Evolutionary conservation across 108 stramenopile species (phyloP).

Genomic region (Skeletonema costatum): DNA sequence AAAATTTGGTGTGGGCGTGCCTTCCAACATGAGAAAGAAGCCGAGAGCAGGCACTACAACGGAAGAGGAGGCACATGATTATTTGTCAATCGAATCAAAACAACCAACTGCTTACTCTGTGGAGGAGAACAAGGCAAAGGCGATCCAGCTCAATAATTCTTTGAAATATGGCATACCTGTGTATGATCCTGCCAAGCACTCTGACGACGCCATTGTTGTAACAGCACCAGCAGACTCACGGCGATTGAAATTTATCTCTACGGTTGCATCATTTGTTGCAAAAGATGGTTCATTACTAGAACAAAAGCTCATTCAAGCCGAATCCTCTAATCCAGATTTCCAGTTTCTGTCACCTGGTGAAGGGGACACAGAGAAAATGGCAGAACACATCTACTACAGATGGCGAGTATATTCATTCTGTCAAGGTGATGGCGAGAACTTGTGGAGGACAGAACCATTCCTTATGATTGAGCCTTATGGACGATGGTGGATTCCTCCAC

Average conservation of each 20-base stretch:
- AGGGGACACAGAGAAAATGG: constrained; percentile 21
- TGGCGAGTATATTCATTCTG: constrained; percentile 81
- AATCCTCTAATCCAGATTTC: constrained; percentile 51
- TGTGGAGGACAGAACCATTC: constrained; percentile 74
- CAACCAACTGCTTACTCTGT: constrained; percentile 3
- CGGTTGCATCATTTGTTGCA: constrained; percentile 67
- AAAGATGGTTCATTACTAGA: constrained; percentile 61
- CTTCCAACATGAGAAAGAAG: constrained; percentile 40
- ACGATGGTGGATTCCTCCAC: constrained; percentile 68
- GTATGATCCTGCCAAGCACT: constrained; percentile 53
- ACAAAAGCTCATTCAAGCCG: constrained; percentile 48
- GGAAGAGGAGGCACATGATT: not conserved
- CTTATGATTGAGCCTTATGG: constrained; percentile 62
- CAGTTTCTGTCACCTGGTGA: constrained; percentile 32
- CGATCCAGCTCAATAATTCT: not conserved
- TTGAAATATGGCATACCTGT: constrained; percentile 5
- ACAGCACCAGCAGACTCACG: constrained; percentile 51
- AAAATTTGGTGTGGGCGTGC: constrained; percentile 54
- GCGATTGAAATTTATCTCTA: constrained; percentile 57
- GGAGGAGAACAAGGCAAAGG: constrained; percentile 2
- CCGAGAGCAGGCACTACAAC: constrained; percentile 1
- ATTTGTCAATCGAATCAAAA: not conserved
- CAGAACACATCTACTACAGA: constrained; percentile 71
- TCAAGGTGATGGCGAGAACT: constrained; percentile 61
- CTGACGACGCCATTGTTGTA: constrained; percentile 51